A percentile compares a stretch with the other conserved stretches of the same genome.
Evolutionary conservation across 768 basidiomycete species (phyloP).

Genomic region (Coprinopsis sp.): DNA sequence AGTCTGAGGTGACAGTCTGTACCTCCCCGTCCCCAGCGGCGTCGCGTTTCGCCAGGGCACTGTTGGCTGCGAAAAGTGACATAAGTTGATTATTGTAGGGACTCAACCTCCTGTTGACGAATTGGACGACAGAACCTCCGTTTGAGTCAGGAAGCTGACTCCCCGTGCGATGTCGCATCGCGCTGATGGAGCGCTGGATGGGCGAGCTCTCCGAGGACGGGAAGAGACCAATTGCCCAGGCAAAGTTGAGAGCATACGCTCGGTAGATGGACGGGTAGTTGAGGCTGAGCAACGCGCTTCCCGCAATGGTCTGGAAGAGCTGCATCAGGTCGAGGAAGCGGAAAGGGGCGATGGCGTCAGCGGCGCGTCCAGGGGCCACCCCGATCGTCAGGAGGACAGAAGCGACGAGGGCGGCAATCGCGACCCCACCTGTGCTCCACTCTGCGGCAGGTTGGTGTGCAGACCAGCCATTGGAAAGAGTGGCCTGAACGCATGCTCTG

Average conservation of each 20-base stretch:
- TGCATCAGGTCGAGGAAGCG: conserved; percentile 79
- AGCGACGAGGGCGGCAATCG: conserved; percentile 59
- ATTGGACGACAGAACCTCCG: conserved; percentile 58
- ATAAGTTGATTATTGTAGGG: conserved; percentile 53
- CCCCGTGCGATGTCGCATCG: conserved; percentile 80
- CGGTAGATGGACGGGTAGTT: conserved; percentile 86
- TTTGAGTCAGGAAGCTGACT: conserved; percentile 61
- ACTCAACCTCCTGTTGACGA: conserved; percentile 77
- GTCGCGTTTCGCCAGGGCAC: conserved; percentile 7
- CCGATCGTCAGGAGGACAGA: conserved; percentile 32
- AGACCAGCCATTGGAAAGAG: conserved; percentile 88
- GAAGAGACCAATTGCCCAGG: conserved; percentile 82
- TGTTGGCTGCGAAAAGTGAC: background rate
- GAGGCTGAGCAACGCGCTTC: conserved; percentile 73
- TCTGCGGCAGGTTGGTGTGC: conserved; percentile 68
- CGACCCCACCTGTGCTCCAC: conserved; percentile 69
- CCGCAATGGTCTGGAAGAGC: conserved; percentile 82
- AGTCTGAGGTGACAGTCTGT: conserved; percentile 58
- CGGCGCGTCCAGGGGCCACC: too few relatives aligned
- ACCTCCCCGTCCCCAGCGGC: conserved; percentile 39
- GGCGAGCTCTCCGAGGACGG: conserved; percentile 45
- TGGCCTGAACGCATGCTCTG: conserved; percentile 88
- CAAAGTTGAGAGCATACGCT: conserved; percentile 80
- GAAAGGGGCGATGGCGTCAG: conserved; percentile 59
- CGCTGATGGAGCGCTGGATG: conserved; percentile 75